Evolutionary conservation across 352 stramenopile species (phyloP).

Genomic region (Pythium sp.): DNA sequence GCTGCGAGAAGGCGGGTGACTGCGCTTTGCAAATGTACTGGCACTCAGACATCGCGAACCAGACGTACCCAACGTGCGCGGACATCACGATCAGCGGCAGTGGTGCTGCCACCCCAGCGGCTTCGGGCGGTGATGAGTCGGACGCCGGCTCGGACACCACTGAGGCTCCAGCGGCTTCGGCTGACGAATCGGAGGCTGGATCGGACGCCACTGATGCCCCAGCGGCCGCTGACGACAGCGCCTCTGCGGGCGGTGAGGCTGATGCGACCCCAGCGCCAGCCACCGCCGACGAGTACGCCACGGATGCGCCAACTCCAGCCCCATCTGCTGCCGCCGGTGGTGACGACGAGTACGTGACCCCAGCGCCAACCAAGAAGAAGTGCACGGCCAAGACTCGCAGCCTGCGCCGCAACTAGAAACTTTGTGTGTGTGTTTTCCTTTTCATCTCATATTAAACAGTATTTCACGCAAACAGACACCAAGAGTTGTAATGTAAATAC

Average conservation of each 20-base stretch:
- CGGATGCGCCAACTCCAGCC: slow-evolving; percentile 5
- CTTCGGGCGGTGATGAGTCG: too few species aligned
- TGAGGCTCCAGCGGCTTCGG: too few species aligned
- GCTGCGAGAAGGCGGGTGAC: too few species aligned
- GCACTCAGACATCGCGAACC: slow-evolving; percentile 9
- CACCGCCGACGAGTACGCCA: background rate
- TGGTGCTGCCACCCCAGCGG: background rate
- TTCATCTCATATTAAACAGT: too few species aligned
- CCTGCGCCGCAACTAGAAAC: slow-evolving; percentile 3
- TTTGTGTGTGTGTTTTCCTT: background rate
- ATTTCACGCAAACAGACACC: too few species aligned
- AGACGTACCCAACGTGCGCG: slow-evolving; percentile 6
- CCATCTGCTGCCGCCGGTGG: slow-evolving; percentile 7
- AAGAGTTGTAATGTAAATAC: background rate
- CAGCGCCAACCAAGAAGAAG: slow-evolving; percentile 14
- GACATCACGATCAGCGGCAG: slow-evolving; percentile 1
- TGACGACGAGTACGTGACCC: slow-evolving; percentile 13
- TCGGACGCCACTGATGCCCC: slow-evolving; percentile 10
- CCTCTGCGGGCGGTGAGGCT: background rate
- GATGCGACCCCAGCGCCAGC: slow-evolving; percentile 19
- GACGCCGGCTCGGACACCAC: too few species aligned
- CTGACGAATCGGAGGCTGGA: background rate
- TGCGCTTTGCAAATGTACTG: slow-evolving; percentile 7
- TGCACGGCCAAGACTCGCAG: slow-evolving; percentile 7
- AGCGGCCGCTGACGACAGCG: background rate